Base-by-base conservation (phyloP, 441 rosid species). In the Euphorbia schlechtendalii region DNA sequence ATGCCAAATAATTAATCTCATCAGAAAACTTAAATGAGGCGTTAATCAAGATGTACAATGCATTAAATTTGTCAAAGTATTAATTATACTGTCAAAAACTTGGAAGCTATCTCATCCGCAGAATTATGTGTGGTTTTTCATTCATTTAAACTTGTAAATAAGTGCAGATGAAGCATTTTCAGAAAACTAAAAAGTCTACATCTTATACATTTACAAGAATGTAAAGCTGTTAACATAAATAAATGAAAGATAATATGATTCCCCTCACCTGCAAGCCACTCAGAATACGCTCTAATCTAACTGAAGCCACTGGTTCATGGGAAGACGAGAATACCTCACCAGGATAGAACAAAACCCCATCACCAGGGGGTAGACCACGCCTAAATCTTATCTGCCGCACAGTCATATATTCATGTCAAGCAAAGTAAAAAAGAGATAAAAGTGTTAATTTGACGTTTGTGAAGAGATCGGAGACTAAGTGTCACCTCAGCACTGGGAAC, bases 251-350 rank as follows among this genome's bases (percentile, higher is more conserved):
- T 3, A 17, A 57, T 8, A 34, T 10, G 38, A 48, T 58, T 65
- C 32, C 66, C 14, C 77, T 70, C 70, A 88, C 97, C 96, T 90
- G 99, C 77, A 87, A 74, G 68, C 99, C 93, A 67, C 97, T 83
- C 43, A 90, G 97, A 67, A 90, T 83, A 53, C 97, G 96, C 77
- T 93, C 99, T 5, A 88, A 82, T 79, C 93, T 81, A 22, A 84
- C 74, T 15, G 99, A 93, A 71, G 97, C 97, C 57, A 93, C 92
- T 0, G 96, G 97, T 69, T 90, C 81, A 43, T 56, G 77, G 13
- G 92, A 93, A 30, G 91, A 84, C 15, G 99, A 90, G 78, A 93
- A 93, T 66, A 87, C 99, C 82, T 88, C 86, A 20, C 99, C 96
- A 2, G 96, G 96, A 58, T 89, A 92, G 76, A 66, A 92, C 58